Base-by-base conservation (phyloP, 805 yeast species). In the Yarrowia osloensis region DNA sequence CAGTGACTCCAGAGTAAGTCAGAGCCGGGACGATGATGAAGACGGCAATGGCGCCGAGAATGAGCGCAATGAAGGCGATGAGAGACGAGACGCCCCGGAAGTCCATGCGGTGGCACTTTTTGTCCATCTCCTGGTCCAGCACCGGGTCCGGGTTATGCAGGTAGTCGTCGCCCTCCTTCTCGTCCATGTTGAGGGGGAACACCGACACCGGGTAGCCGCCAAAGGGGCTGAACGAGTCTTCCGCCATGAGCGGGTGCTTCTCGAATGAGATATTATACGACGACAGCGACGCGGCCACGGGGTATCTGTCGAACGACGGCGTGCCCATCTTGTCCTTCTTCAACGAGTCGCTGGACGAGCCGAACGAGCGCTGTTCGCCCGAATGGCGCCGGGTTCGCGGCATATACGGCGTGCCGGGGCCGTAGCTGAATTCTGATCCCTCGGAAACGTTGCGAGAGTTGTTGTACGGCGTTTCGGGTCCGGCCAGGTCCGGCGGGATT, bases 151-250 rank as follows among this genome's bases (percentile, higher is more conserved):
- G 98, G 77, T 94, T 95, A 78, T 94, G 98, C 71, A 95, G 76
- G 74, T 91, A 93, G 77, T 94, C 99, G 79, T 94, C 99, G 8
- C 90, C 88, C 77, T 94, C 99, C 77, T 91, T 91, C 72, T 94
- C 98, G 68, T 94, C 97, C 70, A 95, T 86, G 71, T 85, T 88
- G 67, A 94, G 79, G 0, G 99, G 99, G 79, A 95, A 94, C 3
- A 91, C 87, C 17, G 92, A 82, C 9, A 97, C 96, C 0, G 99
- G 98, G 77, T 90, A 94, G 15, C 98, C 98, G 65, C 98, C 99
- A 79, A 94, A 94, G 1, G 99, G 99, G 50, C 79, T 75, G 68
- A 77, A 78, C 31, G 61, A 54, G 61, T 54, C 61, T 6, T 35
- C 61, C 22, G 44, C 61, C 61, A 70, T 78, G 81, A 17, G 80